Percentiles rank a stretch among this genome's conserved stretches.
phyloP scores from a whole-genome alignment of 352 stramenopile genomes.

The Pythium scleroteichum region DNA sequence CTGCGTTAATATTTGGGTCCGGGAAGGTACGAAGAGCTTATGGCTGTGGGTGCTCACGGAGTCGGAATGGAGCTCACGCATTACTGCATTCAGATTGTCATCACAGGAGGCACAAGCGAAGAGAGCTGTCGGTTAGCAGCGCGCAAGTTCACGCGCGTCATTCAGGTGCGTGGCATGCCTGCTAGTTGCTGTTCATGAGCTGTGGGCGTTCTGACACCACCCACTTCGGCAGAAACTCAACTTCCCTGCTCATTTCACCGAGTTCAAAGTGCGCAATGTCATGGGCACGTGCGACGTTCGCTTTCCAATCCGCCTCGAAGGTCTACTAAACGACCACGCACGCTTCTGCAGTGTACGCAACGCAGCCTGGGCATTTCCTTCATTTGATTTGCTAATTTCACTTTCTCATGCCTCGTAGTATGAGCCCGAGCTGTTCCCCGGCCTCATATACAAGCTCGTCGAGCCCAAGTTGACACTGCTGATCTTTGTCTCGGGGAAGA shows the following conservation, averaged over 20 bases:
- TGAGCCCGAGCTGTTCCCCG: slow-evolving; percentile 99
- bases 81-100: slow-evolving; percentile 70
- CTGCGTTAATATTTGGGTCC: slow-evolving; percentile 97
- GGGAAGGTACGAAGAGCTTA: slow-evolving; percentile 74
- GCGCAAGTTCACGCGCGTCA: slow-evolving; percentile 85
- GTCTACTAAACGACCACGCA: slow-evolving; percentile 95
- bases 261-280: slow-evolving; percentile 98
- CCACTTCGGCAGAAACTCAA: slow-evolving; percentile 76
- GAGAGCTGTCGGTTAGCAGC: slow-evolving; percentile 80
- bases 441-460: slow-evolving; percentile 98
- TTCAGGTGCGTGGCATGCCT: slow-evolving; percentile 49
- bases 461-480: slow-evolving; percentile 98
- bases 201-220: neutral
- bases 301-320: slow-evolving; percentile 99
- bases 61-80: neutral
- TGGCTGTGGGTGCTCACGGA: neutral
- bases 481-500: slow-evolving; percentile 99
- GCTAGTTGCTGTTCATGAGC: neutral
- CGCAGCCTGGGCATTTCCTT: neutral
- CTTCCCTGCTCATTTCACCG: slow-evolving; percentile 81
- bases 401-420: slow-evolving; percentile 55
- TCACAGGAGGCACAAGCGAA: slow-evolving; percentile 83
- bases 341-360: slow-evolving; percentile 91
- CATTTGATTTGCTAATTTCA: neutral
- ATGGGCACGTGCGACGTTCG: slow-evolving; percentile 97